phyloP scores from a whole-genome alignment of 768 basidiomycete species.

The Lactifluus hygrophoroides region DNA sequence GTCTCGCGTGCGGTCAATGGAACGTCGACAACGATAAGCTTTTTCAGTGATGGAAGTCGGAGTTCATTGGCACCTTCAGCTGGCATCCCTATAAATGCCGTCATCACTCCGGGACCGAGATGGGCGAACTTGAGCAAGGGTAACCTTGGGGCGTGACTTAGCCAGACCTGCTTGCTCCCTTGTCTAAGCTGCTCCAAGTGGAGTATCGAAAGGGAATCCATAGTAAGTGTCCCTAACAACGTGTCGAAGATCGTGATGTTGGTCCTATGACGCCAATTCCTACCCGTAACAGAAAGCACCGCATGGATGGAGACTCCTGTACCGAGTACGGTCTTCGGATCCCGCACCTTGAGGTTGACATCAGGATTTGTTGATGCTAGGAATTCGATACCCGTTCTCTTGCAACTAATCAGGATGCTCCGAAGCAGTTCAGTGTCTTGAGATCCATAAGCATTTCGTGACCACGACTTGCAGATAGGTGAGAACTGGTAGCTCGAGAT shows the following conservation, averaged over 20 bases:
- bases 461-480: not conserved
- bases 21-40: not conserved
- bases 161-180: not conserved
- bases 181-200: not conserved
- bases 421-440: conserved; percentile 1
- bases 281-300: not conserved
- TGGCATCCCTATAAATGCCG: not conserved
- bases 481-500: conserved; percentile 6
- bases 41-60: not conserved
- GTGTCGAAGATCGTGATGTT: not conserved
- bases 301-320: not conserved
- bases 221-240: not conserved
- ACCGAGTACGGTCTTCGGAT: rapidly evolving
- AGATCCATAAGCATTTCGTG: not conserved
- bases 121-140: not conserved
- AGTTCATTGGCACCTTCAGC: not conserved
- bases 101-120: not conserved
- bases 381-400: no score
- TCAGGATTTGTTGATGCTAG: not conserved
- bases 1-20: not conserved
- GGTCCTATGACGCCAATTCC: rapidly evolving
- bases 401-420: not conserved
- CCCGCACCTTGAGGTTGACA: not conserved
- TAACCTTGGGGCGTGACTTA: not conserved
- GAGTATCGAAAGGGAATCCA: not conserved